phyloP scores from a whole-genome alignment of 495 filamentous ascomycete species.

The Bathelium albidoporum region DNA sequence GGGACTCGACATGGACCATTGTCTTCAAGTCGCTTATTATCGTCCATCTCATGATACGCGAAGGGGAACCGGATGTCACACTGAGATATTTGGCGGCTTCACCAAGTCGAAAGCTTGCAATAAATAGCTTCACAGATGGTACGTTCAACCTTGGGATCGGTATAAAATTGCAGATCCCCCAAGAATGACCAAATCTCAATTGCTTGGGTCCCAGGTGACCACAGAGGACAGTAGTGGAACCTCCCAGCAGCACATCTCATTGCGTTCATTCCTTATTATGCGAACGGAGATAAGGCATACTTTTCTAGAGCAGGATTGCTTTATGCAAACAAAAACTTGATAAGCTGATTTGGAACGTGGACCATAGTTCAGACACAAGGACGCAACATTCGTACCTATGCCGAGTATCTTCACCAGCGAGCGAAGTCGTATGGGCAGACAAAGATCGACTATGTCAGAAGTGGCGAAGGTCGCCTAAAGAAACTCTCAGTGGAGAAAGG shows the following conservation, averaged over 20 bases:
- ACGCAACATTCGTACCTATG: constrained; percentile 86
- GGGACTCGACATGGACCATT: constrained; percentile 95
- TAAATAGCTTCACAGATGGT: constrained; percentile 76
- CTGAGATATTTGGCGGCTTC: constrained; percentile 76
- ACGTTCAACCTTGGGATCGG: neutral
- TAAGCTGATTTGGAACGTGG: neutral
- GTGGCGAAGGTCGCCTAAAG: constrained; percentile 72
- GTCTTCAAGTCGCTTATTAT: constrained; percentile 96
- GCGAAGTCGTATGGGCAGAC: constrained; percentile 73
- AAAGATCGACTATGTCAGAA: constrained; percentile 81
- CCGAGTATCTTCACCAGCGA: constrained; percentile 73
- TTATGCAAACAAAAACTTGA: neutral
- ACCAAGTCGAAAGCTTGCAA: constrained; percentile 63
- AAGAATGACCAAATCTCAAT: neutral
- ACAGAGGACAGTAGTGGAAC: too few species aligned
- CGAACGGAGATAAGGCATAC: too few species aligned
- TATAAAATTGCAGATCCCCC: neutral
- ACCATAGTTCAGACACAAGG: constrained; percentile 81
- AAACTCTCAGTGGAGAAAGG: constrained; percentile 86
- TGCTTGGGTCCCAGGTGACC: too few species aligned
- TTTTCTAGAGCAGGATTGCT: neutral
- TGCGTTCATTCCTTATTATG: too few species aligned
- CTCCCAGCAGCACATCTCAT: too few species aligned
- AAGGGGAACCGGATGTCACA: constrained; percentile 84
- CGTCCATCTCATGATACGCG: constrained; percentile 92